Evolutionary conservation across 257 asterid genomes (phyloP).

Genomic region (Scutellaria galericulata): DNA sequence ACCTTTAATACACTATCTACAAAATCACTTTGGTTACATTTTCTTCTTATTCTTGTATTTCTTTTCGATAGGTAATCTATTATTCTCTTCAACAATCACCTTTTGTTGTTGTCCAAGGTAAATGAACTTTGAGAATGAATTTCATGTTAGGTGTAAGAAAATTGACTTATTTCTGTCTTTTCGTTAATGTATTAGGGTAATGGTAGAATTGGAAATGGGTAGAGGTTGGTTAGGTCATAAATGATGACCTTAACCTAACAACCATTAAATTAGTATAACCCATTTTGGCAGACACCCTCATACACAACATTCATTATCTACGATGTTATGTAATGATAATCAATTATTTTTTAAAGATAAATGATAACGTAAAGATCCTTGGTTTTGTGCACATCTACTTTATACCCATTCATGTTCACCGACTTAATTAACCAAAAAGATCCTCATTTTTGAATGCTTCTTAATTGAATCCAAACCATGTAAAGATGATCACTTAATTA

Average conservation of each 20-base stretch:
- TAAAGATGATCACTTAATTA: neutral
- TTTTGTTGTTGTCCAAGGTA: too few relatives aligned
- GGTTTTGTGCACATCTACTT: conserved; percentile 4
- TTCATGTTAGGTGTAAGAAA: neutral
- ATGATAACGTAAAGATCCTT: conserved; percentile 28
- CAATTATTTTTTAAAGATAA: neutral
- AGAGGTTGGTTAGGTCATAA: conserved; percentile 35
- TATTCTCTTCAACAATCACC: too few relatives aligned
- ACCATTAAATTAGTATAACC: conserved; percentile 1
- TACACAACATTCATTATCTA: conserved; percentile 27
- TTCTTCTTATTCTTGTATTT: too few relatives aligned
- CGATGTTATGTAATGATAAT: conserved; percentile 14
- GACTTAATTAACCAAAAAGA: neutral
- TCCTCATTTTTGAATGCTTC: neutral
- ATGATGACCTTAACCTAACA: conserved; percentile 33
- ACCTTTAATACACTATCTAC: too few relatives aligned
- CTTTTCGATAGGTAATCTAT: too few relatives aligned
- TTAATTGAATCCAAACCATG: neutral
- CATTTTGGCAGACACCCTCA: conserved; percentile 28
- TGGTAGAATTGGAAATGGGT: neutral
- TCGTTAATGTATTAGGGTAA: neutral
- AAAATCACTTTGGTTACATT: too few relatives aligned
- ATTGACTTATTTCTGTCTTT: conserved; percentile 2
- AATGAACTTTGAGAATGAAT: neutral
- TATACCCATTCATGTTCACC: neutral